A percentile compares a stretch with the other conserved stretches of the same genome.
phyloP scores from a whole-genome alignment of 2,329 filamentous ascomycete genomes.

The Hortaea werneckii region DNA sequence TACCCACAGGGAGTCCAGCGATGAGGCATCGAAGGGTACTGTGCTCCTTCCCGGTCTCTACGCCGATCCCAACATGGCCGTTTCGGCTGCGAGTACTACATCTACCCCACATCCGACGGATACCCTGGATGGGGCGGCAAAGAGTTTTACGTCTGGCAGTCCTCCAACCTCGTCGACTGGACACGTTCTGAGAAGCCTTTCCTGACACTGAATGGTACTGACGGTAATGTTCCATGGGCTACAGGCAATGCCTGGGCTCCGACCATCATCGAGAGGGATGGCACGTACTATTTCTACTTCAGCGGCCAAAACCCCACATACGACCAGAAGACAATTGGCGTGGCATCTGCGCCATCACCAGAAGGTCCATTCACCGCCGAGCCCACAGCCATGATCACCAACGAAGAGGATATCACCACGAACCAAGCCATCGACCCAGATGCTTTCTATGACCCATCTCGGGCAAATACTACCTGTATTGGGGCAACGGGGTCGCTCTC shows the following conservation, averaged over 20 bases:
- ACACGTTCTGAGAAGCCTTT: slow-evolving; percentile 32
- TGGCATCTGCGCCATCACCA: slow-evolving; percentile 16
- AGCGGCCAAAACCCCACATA: slow-evolving; percentile 20
- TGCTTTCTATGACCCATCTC: slow-evolving; percentile 15
- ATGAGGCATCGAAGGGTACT: not conserved
- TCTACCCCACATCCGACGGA: slow-evolving; percentile 40
- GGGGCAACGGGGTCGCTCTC: slow-evolving; percentile 32
- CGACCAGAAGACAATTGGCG: slow-evolving; percentile 20
- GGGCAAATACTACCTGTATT: slow-evolving; percentile 20
- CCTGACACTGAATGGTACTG: slow-evolving; percentile 36
- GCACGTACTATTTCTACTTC: slow-evolving; percentile 24
- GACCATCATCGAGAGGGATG: slow-evolving; percentile 15
- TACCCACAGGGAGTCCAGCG: too few species aligned
- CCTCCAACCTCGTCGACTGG: slow-evolving; percentile 35
- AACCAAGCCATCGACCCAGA: slow-evolving; percentile 20
- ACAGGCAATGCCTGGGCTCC: slow-evolving; percentile 30
- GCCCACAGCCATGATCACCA: slow-evolving; percentile 16
- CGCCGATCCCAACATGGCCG: slow-evolving; percentile 40
- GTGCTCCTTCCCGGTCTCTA: slow-evolving; percentile 14
- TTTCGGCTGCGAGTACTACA: slow-evolving; percentile 38
- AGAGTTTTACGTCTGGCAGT: slow-evolving; percentile 41
- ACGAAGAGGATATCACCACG: slow-evolving; percentile 15
- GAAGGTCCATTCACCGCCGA: slow-evolving; percentile 19
- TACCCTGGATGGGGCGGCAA: slow-evolving; percentile 37
- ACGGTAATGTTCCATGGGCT: slow-evolving; percentile 30